Evolutionary conservation across 257 asterid species (phyloP).

Genomic region (Cordia subcordata): DNA sequence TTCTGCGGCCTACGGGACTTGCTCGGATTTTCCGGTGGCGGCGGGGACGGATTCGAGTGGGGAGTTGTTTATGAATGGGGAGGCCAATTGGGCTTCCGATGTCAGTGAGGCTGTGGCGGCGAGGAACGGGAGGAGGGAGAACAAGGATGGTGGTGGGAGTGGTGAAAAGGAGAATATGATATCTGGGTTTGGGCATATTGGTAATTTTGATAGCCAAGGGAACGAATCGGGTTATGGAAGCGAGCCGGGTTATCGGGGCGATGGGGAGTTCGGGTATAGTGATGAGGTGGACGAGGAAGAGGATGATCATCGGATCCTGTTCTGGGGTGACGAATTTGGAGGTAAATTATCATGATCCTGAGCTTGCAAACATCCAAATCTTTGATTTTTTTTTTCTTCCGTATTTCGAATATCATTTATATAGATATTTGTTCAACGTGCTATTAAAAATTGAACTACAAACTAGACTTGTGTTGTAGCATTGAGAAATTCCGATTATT

Average conservation of each 20-base stretch:
- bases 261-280: constrained; percentile 77
- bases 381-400: constrained; percentile 5
- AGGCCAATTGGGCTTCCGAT: constrained; percentile 86
- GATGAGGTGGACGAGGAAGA: constrained; percentile 81
- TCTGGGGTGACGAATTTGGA: constrained; percentile 87
- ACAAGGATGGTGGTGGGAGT: constrained; percentile 17
- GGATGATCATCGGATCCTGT: constrained; percentile 58
- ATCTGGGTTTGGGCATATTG: constrained; percentile 48
- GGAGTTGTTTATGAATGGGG: constrained; percentile 76
- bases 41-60: constrained; percentile 96
- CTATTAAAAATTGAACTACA: not conserved
- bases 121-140: constrained; percentile 54
- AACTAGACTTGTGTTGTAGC: not conserved
- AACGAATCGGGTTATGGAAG: constrained; percentile 93
- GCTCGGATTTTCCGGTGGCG: constrained; percentile 82
- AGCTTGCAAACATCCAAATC: not conserved
- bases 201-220: constrained; percentile 53
- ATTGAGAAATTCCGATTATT: not conserved
- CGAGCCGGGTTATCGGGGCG: constrained; percentile 93
- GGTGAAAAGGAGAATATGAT: constrained; percentile 50
- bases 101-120: constrained; percentile 70
- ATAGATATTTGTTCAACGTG: not conserved
- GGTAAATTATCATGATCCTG: constrained; percentile 32
- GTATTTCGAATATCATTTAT: not conserved
- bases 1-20: constrained; percentile 84